Evolutionary conservation across 805 yeast species (phyloP), one percentile per base, ranked within the genome.

Genomic region (Metschnikowia sp.): DNA sequence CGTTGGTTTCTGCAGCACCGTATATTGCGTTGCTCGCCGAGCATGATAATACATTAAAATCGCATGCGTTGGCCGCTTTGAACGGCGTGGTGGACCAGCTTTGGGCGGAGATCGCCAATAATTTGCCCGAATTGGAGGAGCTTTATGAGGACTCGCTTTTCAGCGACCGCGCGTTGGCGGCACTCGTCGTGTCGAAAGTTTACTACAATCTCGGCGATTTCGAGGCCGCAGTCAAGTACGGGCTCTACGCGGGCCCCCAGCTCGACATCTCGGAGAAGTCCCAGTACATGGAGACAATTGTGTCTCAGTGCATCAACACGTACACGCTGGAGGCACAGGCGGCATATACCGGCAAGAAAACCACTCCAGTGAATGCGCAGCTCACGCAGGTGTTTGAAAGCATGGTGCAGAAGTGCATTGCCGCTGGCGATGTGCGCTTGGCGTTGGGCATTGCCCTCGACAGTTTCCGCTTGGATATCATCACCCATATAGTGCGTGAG

Each of bases 41-140:
- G 70, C 76, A 82, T 8, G 97, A 94, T 64, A 70, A 78, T 42
- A 68, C 77, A 44, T 79, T 94, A 56, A 91, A 89, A 66, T 75
- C 84, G 32, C 88, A 88, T 63, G 99, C 98, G 15, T 77, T 94
- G 61, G 74, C 84, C 47, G 83, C 96, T 15, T 79, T 94, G 55
- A 87, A 90, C 63, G 78, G 72, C 28, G 79, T 86, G 42, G 97
- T 89, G 43, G 96, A 90, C 70, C 91, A 88, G 66, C 77, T 89
- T 49, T 94, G 99, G 99, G 89, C 99, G 3, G 98, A 94, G 72
- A 87, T 94, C 48, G 96, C 99, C 48, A 94, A 94, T 69, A 83
- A 79, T 61, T 81, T 94, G 51, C 75, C 88, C 29, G 90, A 87
- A 46, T 86, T 94, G 60, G 99, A 94, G 70, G 96, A 89, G 54